A percentile compares a stretch with the other conserved stretches of the same genome.
Conservation (phyloP, 108 stramenopile species). For the Pseudonitzschia pungens region DNA sequence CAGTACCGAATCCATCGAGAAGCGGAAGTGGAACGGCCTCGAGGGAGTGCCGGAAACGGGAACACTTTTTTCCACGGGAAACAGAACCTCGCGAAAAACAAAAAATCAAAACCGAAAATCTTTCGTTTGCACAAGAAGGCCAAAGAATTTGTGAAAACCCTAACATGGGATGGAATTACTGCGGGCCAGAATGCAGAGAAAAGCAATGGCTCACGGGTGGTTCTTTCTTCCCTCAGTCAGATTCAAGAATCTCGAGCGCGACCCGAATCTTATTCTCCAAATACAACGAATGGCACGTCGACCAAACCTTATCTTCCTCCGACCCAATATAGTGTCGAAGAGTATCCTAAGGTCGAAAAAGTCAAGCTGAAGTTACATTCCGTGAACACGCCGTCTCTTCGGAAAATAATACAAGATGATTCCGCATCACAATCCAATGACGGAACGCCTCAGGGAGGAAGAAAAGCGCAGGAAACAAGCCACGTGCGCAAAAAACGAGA, state of each 20-base stretch:
- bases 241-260: conserved; percentile 1
- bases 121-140: no score
- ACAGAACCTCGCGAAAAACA: neutral
- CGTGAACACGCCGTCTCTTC: neutral
- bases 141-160: neutral
- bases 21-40: neutral
- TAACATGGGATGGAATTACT: no score
- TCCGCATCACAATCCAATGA: neutral
- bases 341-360: neutral
- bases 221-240: neutral
- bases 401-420: neutral
- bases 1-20: neutral
- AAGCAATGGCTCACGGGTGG: no score
- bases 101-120: neutral
- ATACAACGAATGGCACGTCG: no score
- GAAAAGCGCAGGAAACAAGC: neutral
- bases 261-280: neutral
- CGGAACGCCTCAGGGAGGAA: neutral
- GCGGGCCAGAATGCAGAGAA: no score
- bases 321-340: conserved; percentile 1
- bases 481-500: neutral
- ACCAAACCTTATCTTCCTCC: neutral
- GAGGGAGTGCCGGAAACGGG: no score
- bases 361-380: conserved; percentile 1
- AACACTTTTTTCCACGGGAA: no score